Base-by-base conservation (phyloP, 1,284 basidiomycete species). In the Sanghuangporus sanghuang region DNA sequence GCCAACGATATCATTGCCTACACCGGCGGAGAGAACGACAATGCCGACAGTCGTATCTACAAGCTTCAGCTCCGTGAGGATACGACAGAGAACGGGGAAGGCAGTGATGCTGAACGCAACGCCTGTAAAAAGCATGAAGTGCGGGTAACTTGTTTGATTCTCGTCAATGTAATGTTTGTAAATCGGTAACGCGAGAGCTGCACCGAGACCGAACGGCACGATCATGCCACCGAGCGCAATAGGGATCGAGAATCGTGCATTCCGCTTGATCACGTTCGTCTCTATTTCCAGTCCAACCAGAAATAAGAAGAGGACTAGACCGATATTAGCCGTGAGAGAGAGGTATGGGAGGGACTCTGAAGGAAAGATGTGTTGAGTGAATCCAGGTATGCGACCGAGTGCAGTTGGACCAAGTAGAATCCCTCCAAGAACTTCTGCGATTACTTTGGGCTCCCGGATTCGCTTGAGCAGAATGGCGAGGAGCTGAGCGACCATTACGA, bases 41-140 rank as follows among this genome's bases (percentile, higher is more conserved):
- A 96, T 89, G 8, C 96, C 97, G 50, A 99, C 95, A 0, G 89
- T 92, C 6, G 95, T 97, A 67, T 96, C 92, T 62, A 98, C 82
- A 1, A 99, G 81, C 75, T 90, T 89, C 39, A 91, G 79, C 70
- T 89, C 87, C 0, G 89, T 89, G 57, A 95, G 78, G 68, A 95
- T 93, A 57, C 96, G 89, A 73, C 96, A 98, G 3, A 98, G 83
- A 3, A 99, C 96, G 0, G 90, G 92, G 73, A 96, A 96, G 0
- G 95, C 95, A 0, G 95, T 98, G 74, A 98, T 98, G 2, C 90
- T 89, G 77, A 89, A 94, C 0, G 95, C 89, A 16, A 96, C 93
- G 56, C 94, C 93, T 48, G 93, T 87, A 75, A 98, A 98, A 49
- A 99, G 86, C 81, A 98, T 85, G 75, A 98, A 98, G 72, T 97